Percentiles rank a stretch among this genome's conserved stretches.
Conservation (phyloP, 768 basidiomycete genomes). For the Trametes punicea region DNA sequence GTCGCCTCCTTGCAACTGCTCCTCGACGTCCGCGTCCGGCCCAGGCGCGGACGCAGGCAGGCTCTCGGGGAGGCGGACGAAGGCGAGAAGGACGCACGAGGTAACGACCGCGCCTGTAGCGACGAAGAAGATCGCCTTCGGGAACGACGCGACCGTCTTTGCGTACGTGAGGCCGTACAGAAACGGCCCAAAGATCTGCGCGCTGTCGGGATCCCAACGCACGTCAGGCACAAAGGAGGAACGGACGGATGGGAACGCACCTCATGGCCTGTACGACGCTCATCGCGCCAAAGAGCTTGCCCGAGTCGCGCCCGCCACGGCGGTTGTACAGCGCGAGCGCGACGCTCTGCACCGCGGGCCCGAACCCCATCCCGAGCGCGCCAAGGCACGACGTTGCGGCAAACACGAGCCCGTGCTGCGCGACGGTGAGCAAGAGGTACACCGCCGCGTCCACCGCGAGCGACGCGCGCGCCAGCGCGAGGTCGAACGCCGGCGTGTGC, state of each 20-base stretch:
- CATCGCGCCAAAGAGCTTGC: slow-evolving; percentile 76
- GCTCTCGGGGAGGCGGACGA: slow-evolving; percentile 42
- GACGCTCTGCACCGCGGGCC: slow-evolving; percentile 67
- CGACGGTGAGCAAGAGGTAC: slow-evolving; percentile 45
- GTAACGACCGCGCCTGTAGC: slow-evolving; percentile 39
- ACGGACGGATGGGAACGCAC: slow-evolving; percentile 32
- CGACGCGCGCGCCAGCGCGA: slow-evolving; percentile 63
- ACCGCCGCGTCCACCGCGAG: slow-evolving; percentile 51
- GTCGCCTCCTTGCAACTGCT: background rate
- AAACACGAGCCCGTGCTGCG: slow-evolving; percentile 48
- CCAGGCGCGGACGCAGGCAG: background rate
- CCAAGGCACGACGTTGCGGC: slow-evolving; percentile 45
- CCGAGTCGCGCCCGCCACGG: slow-evolving; percentile 59
- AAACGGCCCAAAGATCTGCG: slow-evolving; percentile 67
- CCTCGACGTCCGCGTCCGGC: slow-evolving; percentile 17
- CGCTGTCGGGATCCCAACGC: slow-evolving; percentile 34
- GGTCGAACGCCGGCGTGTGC: slow-evolving; percentile 58
- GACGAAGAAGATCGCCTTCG: slow-evolving; percentile 67
- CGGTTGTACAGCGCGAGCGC: slow-evolving; percentile 62
- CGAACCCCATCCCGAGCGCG: slow-evolving; percentile 60
- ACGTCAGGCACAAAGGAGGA: background rate
- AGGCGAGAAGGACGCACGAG: slow-evolving; percentile 43
- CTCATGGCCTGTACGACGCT: slow-evolving; percentile 70
- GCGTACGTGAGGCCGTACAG: slow-evolving; percentile 71
- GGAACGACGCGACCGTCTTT: slow-evolving; percentile 65